Percentiles rank a stretch among this genome's conserved stretches.
These are phyloP conservation scores for Emergomyces orientalis DNA, from an alignment of 2,329 filamentous ascomycete genomes.

Conservation along the genomic window DNA sequence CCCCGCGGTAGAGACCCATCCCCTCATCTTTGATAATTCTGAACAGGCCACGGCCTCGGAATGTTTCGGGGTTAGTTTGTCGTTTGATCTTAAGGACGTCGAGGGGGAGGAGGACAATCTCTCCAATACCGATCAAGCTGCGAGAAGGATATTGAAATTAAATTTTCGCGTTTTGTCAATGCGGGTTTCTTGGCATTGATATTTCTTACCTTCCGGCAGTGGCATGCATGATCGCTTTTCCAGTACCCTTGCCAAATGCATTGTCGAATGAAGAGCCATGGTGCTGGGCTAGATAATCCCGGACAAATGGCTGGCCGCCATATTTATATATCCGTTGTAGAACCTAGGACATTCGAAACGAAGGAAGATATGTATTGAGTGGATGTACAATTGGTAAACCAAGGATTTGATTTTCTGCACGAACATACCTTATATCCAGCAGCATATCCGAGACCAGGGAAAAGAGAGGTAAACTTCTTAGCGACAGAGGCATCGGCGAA, in stretches of 20 bases:
- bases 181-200: not conserved
- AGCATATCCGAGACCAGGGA: conserved; percentile 93
- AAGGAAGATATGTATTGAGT: conserved; percentile 8
- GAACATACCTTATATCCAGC: conserved; percentile 81
- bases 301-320: conserved; percentile 88
- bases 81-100: conserved; percentile 99
- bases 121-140: conserved; percentile 90
- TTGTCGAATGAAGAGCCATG: conserved; percentile 75
- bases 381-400: not conserved
- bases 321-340: conserved; percentile 98
- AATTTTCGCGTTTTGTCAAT: not conserved
- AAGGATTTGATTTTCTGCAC: not conserved
- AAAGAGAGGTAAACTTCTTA: conserved; percentile 85
- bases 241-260: conserved; percentile 90
- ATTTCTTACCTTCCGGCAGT: conserved; percentile 69
- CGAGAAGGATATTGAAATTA: conserved; percentile 11
- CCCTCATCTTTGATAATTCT: conserved; percentile 89
- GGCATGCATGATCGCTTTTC: conserved; percentile 96
- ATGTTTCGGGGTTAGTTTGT: conserved; percentile 97
- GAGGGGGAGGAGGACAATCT: conserved; percentile 88
- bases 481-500: conserved; percentile 61
- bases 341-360: conserved; percentile 41
- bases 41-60: conserved; percentile 84
- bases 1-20: conserved; percentile 89
- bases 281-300: conserved; percentile 75